phyloP scores from a whole-genome alignment of 1,139 yeast genomes.

The Starmera stellimalicola region DNA sequence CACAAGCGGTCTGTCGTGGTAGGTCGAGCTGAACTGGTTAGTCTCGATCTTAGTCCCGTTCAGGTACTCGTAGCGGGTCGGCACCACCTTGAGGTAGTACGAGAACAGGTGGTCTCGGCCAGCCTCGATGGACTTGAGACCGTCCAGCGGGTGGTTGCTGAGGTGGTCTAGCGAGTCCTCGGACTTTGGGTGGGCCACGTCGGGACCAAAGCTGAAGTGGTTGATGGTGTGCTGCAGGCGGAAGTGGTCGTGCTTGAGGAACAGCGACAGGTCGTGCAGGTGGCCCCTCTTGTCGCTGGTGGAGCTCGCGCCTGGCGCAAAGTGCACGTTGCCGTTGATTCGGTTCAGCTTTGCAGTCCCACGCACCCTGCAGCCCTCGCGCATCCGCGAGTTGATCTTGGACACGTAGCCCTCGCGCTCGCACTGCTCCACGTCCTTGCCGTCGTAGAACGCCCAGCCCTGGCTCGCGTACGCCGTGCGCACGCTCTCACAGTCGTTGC shows the following conservation, averaged over 20 bases:
- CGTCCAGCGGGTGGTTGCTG: constrained; percentile 72
- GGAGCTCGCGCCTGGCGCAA: constrained; percentile 75
- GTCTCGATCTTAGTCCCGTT: constrained; percentile 54
- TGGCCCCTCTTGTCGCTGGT: constrained; percentile 51
- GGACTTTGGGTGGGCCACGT: constrained; percentile 24
- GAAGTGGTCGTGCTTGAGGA: constrained; percentile 46
- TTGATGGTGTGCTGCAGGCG: constrained; percentile 60
- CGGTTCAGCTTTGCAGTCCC: constrained; percentile 78
- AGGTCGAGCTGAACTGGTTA: constrained; percentile 86
- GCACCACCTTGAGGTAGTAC: constrained; percentile 83
- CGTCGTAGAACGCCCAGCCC: constrained; percentile 89
- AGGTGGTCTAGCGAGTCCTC: constrained; percentile 13
- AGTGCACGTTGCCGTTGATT: constrained; percentile 85
- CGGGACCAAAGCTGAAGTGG: constrained; percentile 78
- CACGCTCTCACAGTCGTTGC: constrained; percentile 81
- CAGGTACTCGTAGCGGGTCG: constrained; percentile 73
- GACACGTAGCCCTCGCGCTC: constrained; percentile 78
- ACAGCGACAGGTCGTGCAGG: constrained; percentile 77
- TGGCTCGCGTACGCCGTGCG: constrained; percentile 65
- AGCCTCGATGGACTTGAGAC: constrained; percentile 30
- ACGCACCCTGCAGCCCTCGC: constrained; percentile 81
- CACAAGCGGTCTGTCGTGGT: constrained; percentile 71
- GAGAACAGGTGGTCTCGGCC: constrained; percentile 59
- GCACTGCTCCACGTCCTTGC: constrained; percentile 80
- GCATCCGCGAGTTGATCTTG: constrained; percentile 44